Conservation (phyloP, 2,329 filamentous ascomycete genomes). For the Knoxdaviesia capensis region DNA sequence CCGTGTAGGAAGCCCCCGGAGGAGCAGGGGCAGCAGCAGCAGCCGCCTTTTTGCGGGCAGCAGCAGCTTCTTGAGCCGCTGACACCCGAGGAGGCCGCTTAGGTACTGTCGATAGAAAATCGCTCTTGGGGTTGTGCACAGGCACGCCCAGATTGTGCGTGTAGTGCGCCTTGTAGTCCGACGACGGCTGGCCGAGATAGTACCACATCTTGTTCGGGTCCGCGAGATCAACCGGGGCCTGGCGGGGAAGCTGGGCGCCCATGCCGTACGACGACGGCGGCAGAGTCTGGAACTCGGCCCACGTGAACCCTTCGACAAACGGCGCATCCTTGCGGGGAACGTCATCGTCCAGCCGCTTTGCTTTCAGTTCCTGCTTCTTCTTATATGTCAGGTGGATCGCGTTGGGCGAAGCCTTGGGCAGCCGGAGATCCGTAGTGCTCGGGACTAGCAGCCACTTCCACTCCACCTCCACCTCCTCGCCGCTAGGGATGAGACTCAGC, state of each 20-base stretch:
- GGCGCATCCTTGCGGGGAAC: conserved; percentile 43
- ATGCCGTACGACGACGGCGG: too few relatives aligned
- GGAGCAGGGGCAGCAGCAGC: not conserved
- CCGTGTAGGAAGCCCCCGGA: not conserved
- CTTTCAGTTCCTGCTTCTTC: conserved; percentile 46
- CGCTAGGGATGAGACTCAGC: conserved; percentile 66
- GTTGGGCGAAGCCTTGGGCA: conserved; percentile 54
- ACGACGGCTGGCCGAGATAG: conserved; percentile 71
- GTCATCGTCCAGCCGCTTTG: conserved; percentile 39
- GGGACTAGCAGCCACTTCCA: conserved; percentile 70
- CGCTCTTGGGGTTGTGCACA: conserved; percentile 47
- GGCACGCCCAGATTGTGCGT: conserved; percentile 49
- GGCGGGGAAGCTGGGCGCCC: not conserved
- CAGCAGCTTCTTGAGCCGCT: not conserved
- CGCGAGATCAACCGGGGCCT: conserved; percentile 1
- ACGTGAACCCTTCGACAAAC: conserved; percentile 48
- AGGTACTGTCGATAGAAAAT: conserved; percentile 51
- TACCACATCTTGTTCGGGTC: conserved; percentile 50
- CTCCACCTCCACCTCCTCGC: conserved; percentile 58
- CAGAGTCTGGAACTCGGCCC: conserved; percentile 49
- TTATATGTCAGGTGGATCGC: conserved; percentile 49
- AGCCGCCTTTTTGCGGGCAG: not conserved
- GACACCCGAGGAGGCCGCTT: conserved; percentile 18
- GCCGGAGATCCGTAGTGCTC: conserved; percentile 46
- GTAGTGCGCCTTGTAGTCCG: conserved; percentile 79